Conservation (phyloP, 2,329 filamentous ascomycete genomes). For the Botrytis deweyae region DNA sequence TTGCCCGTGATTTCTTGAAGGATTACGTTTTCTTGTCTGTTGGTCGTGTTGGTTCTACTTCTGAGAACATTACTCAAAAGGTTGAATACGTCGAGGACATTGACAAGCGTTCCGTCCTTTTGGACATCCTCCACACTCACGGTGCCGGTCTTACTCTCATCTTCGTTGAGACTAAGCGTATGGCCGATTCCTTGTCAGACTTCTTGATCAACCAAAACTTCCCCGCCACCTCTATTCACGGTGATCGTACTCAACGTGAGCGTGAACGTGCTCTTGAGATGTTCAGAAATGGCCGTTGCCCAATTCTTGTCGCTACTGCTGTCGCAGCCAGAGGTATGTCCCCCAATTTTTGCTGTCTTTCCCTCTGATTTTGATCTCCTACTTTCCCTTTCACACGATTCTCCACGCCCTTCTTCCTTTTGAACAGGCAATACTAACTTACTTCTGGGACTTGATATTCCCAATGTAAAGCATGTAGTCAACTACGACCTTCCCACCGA, state of each 20-base stretch:
- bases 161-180: conserved; percentile 99
- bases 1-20: conserved; percentile 97
- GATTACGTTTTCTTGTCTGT: conserved; percentile 99
- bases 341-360: no score
- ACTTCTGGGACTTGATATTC: conserved; percentile 71
- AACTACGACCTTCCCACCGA: conserved; percentile 99
- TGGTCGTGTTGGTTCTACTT: conserved; percentile 96
- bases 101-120: conserved; percentile 96
- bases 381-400: no score
- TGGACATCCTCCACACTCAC: conserved; percentile 96
- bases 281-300: conserved; percentile 94
- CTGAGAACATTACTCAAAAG: conserved; percentile 99
- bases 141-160: conserved; percentile 87
- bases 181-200: conserved; percentile 96
- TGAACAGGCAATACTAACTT: no score
- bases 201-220: conserved; percentile 99
- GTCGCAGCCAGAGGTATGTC: conserved; percentile 67
- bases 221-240: conserved; percentile 97
- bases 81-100: conserved; percentile 95
- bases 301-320: conserved; percentile 93
- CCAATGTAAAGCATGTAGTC: conserved; percentile 94
- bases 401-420: no score
- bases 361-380: no score
- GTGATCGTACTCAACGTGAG: conserved; percentile 97
- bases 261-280: conserved; percentile 97